phyloP scores from a whole-genome alignment of 1,139 yeast species.

The Zygosaccharomyces sapae region DNA sequence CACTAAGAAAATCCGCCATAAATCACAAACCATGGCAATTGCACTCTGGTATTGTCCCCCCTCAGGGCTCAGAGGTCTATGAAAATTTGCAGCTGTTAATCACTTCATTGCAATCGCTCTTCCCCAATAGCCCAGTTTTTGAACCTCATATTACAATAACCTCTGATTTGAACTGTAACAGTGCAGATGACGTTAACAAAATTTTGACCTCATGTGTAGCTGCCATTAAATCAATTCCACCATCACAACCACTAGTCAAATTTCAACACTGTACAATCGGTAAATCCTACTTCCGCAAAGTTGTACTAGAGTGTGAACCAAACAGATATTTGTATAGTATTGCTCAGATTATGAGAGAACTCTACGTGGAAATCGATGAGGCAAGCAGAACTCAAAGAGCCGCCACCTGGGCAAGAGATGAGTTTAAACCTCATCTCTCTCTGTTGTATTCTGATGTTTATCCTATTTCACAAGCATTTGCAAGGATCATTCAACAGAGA shows the following conservation, averaged over 20 bases:
- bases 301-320: constrained; percentile 53
- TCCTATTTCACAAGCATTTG: constrained; percentile 67
- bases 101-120: constrained; percentile 61
- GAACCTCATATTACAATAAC: constrained; percentile 79
- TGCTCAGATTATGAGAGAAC: constrained; percentile 66
- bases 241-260: constrained; percentile 36
- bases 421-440: constrained; percentile 71
- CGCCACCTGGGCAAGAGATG: constrained; percentile 50
- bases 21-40: constrained; percentile 32
- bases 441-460: constrained; percentile 62
- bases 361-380: constrained; percentile 48
- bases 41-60: constrained; percentile 80
- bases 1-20: neutral
- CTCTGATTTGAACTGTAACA: constrained; percentile 50
- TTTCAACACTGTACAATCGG: constrained; percentile 37
- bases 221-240: constrained; percentile 46
- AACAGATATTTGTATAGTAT: constrained; percentile 59
- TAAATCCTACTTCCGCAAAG: constrained; percentile 54
- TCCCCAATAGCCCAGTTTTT: constrained; percentile 65
- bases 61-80: constrained; percentile 47
- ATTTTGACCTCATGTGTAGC: constrained; percentile 64
- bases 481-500: constrained; percentile 65
- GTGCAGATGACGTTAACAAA: constrained; percentile 53
- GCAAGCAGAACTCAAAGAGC: constrained; percentile 18
- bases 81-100: constrained; percentile 60